These are phyloP conservation scores for Globisporangium parvum DNA, from an alignment of 352 stramenopile species.

Conservation along the genomic window DNA sequence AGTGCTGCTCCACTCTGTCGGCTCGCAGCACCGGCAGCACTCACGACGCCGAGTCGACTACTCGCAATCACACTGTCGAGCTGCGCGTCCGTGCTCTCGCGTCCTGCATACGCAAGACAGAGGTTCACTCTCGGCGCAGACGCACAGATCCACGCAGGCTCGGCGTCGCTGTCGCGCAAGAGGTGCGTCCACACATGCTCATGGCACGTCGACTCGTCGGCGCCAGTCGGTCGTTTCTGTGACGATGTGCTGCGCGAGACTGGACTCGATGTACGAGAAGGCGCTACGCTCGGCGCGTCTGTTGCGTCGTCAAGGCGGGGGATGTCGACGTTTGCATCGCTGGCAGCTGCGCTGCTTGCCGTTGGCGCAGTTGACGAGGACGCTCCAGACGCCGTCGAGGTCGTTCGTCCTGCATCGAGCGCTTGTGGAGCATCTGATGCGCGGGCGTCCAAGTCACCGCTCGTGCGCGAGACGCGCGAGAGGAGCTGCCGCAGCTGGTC, in stretches of 20 bases:
- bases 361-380: not conserved
- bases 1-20: not conserved
- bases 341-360: not conserved
- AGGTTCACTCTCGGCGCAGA: conserved; percentile 39
- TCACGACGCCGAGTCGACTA: conserved; percentile 5
- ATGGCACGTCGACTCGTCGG: conserved; percentile 5
- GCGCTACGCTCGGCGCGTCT: conserved; percentile 3
- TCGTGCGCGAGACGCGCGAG: conserved; percentile 21
- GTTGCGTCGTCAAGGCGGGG: conserved; percentile 2
- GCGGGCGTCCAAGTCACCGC: not conserved
- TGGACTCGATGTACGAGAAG: conserved; percentile 13
- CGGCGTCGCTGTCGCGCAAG: conserved; percentile 17
- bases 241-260: not conserved
- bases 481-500: conserved; percentile 54
- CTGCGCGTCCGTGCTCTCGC: conserved; percentile 16
- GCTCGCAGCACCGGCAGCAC: not conserved
- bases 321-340: not conserved
- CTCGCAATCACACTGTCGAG: conserved; percentile 4
- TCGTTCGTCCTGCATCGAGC: not conserved
- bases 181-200: conserved; percentile 15
- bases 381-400: not conserved
- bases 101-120: conserved; percentile 34
- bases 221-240: conserved; percentile 4
- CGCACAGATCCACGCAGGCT: conserved; percentile 29
- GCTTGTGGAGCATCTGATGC: not conserved